Evolutionary conservation across 805 yeast genomes (phyloP), one percentile per base, ranked within the genome.

Genomic region (Ogataea siamensis): DNA sequence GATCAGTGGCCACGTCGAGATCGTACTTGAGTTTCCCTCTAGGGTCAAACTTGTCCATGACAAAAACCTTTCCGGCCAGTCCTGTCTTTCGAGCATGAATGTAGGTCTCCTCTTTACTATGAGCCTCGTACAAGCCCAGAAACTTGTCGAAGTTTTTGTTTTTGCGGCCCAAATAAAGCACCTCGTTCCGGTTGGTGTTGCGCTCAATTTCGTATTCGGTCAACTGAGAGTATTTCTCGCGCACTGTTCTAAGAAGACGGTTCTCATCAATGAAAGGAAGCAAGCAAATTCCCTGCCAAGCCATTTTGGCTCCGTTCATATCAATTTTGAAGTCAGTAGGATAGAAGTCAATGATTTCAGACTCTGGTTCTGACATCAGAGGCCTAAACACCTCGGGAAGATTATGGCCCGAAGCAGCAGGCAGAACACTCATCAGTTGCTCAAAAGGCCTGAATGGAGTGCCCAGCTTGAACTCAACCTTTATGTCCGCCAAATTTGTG

Each of bases 241-340:
- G 70, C 2, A 88, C 95, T 3, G 78, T 80, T 12, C 68, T 64
- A 37, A 89, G 60, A 29, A 89, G 67, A 50, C 95, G 67, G n/a
- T 61, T 61, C 52, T 87, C 95, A 53, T 89, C 96, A 50, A 89
- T 91, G 50, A 89, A 89, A 0, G 98, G 97, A 39, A 89, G 65
- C 27, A 89, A 63, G 1, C 95, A 89, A 53, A 89, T 83, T 37
- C 95, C 97, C 58, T 87, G 94, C 98, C 98, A 89, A 34, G 91
- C 71, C 87, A 84, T 83, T 49, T 85, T 87, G 50, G 87, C 86
- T 19, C 98, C 98, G 57, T 89, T 88, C 96, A 89, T 87, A 63
- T 89, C 98, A 47, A 89, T 82, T 31, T 81, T 76, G 63, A 89
- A 89, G 21, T 85, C 82, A 41, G 77, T 85, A 0, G 98, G 98